Conservation (phyloP, 345 rosid genomes). For the Eucalyptus dawsonii region DNA sequence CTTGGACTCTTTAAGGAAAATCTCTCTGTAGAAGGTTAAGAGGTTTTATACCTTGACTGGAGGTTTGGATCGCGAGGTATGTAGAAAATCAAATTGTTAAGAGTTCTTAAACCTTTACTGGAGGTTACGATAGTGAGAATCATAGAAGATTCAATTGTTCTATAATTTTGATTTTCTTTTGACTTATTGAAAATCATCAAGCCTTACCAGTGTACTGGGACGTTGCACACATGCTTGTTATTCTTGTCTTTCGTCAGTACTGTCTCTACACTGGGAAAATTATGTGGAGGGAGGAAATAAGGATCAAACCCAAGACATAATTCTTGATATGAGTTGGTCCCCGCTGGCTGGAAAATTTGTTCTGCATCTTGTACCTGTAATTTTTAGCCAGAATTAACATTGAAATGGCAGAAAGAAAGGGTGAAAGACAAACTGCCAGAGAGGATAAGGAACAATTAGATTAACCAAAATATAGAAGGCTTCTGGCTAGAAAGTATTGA, state of each 20-base stretch:
- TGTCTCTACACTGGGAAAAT: neutral
- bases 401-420: neutral
- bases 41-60: neutral
- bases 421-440: neutral
- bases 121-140: neutral
- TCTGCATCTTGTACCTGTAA: neutral
- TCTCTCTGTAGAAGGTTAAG: neutral
- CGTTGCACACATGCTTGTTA: neutral
- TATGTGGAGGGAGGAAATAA: neutral
- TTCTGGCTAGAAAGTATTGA: neutral
- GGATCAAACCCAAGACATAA: neutral
- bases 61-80: neutral
- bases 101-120: neutral
- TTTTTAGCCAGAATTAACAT: neutral
- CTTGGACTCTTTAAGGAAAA: neutral
- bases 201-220: neutral
- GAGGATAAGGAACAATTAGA: neutral
- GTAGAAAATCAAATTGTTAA: neutral
- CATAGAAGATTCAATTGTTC: neutral
- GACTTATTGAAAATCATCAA: neutral
- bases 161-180: neutral
- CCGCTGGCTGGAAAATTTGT: neutral
- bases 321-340: neutral
- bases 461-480: neutral
- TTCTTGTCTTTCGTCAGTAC: neutral